Conservation (phyloP, 768 basidiomycete genomes). For the Imleria badia region DNA sequence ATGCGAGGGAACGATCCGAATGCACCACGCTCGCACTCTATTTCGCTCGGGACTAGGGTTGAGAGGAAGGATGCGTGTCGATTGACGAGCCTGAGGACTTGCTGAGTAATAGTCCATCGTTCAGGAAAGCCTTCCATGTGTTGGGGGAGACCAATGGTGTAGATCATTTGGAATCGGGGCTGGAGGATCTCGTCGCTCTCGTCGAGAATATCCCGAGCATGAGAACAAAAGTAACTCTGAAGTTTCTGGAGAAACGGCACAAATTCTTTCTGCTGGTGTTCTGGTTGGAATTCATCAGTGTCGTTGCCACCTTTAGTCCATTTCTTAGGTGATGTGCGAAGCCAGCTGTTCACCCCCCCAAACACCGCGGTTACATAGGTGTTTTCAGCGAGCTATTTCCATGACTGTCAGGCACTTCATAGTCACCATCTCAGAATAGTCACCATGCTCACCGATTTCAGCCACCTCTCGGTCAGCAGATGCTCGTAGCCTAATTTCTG, state of each 20-base stretch:
- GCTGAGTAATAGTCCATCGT: not conserved
- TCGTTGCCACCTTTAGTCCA: too few species aligned
- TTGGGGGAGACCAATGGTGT: too few species aligned
- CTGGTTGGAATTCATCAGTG: too few species aligned
- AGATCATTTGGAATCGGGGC: too few species aligned
- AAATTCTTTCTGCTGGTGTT: too few species aligned
- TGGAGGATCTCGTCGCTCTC: too few species aligned
- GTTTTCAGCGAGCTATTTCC: not conserved
- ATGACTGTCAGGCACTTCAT: not conserved
- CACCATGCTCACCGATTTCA: not conserved
- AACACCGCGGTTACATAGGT: too few species aligned
- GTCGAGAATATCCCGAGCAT: too few species aligned
- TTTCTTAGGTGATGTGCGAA: too few species aligned
- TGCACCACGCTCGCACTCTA: not conserved
- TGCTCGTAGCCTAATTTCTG: not conserved
- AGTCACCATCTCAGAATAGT: too few species aligned
- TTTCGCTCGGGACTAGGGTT: not conserved
- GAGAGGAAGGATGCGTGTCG: not conserved
- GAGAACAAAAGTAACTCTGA: not conserved
- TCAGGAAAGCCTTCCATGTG: not conserved
- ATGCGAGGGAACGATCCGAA: not conserved
- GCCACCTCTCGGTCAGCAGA: not conserved
- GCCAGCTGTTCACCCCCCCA: too few species aligned
- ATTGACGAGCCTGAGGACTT: not conserved
- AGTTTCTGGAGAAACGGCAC: not conserved